Evolutionary conservation across 257 asterid genomes (phyloP), one percentile per base, ranked within the genome.

Genomic region (Solanum stenotomum): DNA sequence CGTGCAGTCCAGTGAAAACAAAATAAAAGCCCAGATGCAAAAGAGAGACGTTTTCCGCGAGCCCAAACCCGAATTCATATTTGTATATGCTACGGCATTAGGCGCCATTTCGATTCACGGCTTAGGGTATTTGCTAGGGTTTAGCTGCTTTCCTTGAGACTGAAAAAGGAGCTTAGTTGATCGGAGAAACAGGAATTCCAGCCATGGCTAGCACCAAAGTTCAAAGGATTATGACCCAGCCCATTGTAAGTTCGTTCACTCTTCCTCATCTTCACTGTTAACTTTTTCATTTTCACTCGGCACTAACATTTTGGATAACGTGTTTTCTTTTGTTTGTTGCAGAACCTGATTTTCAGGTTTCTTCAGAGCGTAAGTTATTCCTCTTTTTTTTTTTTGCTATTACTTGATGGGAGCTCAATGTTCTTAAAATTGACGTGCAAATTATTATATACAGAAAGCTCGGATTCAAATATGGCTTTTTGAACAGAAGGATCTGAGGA

Each of bases 401-500:
- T 38, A 67, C 25, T 82, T 46, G 40, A 35, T 78, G 23, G 25
- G 18, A 18, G 10, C 20, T 81, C 70, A 81, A 10, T 25, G 38
- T 44, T 79, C 25, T 20, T 56, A 35, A n/a, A 56, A 61, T 61
- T 14, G 67, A 59, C 29, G 37, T n/a, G 31, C 56, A 33, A 83
- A 34, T 84, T 63, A 33, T 7, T 65, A 52, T 6, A 52, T 61
- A 31, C 87, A 85, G 87, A 93, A 93, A 86, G 92, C 94, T 76
- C 96, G 96, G 85, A 93, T 93, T 89, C 94, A 93, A 91, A 93
- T 93, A 87, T 93, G 96, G 95, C 94, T 93, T 87, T 93, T 93
- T 65, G 96, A 93, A 93, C 95, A 93, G 93, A 93, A 93, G 90
- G 96, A 93, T 93, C 86, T 88, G 89, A 89, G 95, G 87, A 93